Base-by-base conservation (phyloP, 176 grass and related monocot species). In the Oryza meridionalis region DNA sequence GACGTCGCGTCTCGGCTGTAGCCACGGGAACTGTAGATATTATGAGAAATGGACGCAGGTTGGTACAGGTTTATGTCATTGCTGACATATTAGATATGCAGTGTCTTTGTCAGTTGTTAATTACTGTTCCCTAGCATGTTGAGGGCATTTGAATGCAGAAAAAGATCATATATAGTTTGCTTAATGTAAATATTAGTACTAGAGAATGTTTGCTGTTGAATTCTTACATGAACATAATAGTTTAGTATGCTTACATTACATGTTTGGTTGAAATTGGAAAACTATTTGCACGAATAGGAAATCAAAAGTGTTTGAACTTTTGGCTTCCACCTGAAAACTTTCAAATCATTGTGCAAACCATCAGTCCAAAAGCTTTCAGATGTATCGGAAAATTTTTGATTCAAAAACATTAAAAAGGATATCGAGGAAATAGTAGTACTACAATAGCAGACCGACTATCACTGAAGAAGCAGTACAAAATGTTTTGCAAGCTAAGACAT, bases 11-110 rank as follows among this genome's bases (percentile, higher is more conserved):
- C 33, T 25, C 42, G 58, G 19, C 58, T 62, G 4, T 44, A 82
- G 78, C 73, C 88, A 72, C 31, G 77, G 77, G 14, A 38, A 80
- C 46, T 68, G 69, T 37, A 86, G 66, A 90, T 43, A 86, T 77
- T 19, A 37, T 33, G 73, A 15, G 77, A 80, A 14, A 66, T 72
- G 32, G 66, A 76, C 43, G 47, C 33, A 59, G 38, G 55, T 21
- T 50, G 72, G 33, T 68, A 7, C 80, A 9, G 78, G 68, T 21
- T 14, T 82, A 86, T 90, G 88, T 90, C 88, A 90, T 81, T 69
- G 76, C 45, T 86, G 88, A 90, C 83, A 82, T 90, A 63, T 67
- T 19, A 21, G 2, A 32, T 26, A 1, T 31, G 4, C 14, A n/a
- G 13, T 24, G 49, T 59, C 38, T 0, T 51, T 40, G 9, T 25